Conservation (phyloP, 495 filamentous ascomycete species). For the Bryoglossum gracile region DNA sequence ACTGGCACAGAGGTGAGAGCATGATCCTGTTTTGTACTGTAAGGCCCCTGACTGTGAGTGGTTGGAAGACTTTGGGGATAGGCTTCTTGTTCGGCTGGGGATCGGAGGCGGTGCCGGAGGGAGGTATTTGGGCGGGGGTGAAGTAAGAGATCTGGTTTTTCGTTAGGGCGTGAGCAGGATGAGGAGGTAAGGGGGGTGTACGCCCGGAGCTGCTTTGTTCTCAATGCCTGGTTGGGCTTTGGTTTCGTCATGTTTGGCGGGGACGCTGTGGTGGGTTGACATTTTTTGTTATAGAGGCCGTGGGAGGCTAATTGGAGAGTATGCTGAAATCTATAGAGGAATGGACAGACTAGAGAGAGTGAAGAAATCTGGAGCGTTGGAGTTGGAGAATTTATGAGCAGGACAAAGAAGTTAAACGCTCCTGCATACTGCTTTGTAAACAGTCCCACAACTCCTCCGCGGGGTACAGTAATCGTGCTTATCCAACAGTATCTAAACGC, state of each 20-base stretch:
- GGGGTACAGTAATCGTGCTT: too few species aligned
- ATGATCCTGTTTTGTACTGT: constrained; percentile 57
- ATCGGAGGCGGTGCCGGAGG: constrained; percentile 56
- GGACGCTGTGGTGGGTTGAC: constrained; percentile 15
- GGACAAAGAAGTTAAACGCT: too few species aligned
- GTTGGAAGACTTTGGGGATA: constrained; percentile 63
- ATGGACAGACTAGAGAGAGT: neutral
- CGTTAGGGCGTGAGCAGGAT: neutral
- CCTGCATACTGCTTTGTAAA: too few species aligned
- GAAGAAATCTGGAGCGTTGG: too few species aligned
- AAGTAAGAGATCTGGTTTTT: constrained; percentile 49
- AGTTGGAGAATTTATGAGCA: too few species aligned
- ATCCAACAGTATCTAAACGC: too few species aligned
- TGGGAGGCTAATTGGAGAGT: neutral
- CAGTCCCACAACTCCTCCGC: too few species aligned
- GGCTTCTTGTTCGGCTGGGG: constrained; percentile 48
- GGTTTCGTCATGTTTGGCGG: constrained; percentile 11
- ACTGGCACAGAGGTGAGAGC: constrained; percentile 59
- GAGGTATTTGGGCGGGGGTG: constrained; percentile 57
- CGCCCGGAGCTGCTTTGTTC: constrained; percentile 18
- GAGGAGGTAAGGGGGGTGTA: constrained; percentile 1
- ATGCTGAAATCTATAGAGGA: neutral
- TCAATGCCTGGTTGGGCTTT: constrained; percentile 4
- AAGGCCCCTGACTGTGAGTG: constrained; percentile 49
- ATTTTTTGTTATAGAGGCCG: constrained; percentile 1